Evolutionary conservation across 257 asterid species (phyloP).

Genomic region (Cinchona pubescens): DNA sequence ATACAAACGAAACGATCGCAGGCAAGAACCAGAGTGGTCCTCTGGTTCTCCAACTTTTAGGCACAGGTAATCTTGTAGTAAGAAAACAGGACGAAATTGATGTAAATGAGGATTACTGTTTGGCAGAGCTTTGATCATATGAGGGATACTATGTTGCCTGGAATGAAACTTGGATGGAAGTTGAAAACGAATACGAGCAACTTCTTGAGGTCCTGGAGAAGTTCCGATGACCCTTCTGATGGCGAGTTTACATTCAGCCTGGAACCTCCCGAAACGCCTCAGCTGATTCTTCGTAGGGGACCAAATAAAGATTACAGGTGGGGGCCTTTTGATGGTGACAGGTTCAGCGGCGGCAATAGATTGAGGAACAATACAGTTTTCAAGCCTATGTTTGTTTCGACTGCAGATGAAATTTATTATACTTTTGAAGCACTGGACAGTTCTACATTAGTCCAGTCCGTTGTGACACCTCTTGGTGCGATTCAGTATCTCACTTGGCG

Average conservation of each 20-base stretch:
- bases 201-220: constrained; percentile 43
- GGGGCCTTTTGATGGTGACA: constrained; percentile 48
- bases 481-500: constrained; percentile 39
- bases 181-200: constrained; percentile 11
- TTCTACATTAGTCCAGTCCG: constrained; percentile 18
- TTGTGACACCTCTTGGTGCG: constrained; percentile 30
- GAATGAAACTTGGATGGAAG: constrained; percentile 60
- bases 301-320: constrained; percentile 27
- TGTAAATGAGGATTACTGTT: constrained; percentile 7
- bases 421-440: constrained; percentile 25
- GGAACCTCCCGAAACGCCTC: constrained; percentile 33
- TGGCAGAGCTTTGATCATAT: constrained; percentile 53
- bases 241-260: constrained; percentile 38
- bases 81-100: neutral
- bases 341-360: constrained; percentile 26
- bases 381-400: constrained; percentile 14
- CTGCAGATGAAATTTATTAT: constrained; percentile 24
- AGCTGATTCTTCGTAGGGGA: constrained; percentile 23
- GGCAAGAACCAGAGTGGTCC: constrained; percentile 14
- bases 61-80: constrained; percentile 18
- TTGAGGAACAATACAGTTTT: constrained; percentile 23
- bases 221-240: constrained; percentile 24
- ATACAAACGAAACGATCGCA: neutral
- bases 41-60: constrained; percentile 11
- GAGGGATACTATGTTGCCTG: constrained; percentile 45